Evolutionary conservation across 805 yeast genomes (phyloP), one percentile per base, ranked within the genome.

Genomic region (Myxozyma vanderwaltii): DNA sequence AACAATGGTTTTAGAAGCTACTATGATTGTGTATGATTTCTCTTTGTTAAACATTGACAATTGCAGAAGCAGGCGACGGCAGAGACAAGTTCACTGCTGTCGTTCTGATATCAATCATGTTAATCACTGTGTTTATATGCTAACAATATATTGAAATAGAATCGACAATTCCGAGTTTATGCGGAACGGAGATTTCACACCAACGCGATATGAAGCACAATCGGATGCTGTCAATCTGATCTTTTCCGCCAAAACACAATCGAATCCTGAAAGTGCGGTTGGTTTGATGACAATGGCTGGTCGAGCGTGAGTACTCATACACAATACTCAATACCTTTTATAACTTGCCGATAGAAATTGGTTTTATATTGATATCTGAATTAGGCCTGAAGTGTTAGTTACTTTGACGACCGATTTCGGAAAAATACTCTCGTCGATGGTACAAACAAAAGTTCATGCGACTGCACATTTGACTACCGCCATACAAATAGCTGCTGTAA

Each of bases 161-260:
- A 82, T 94, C 71, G 99, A 94, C 79, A 92, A 91, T 79, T 90
- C 97, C 53, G 99, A 94, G 77, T 92, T 81, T 74, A 88, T 91
- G 83, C 82, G 99, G 70, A 94, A 94, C 72, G 99, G 98, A 33
- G 99, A 94, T 74, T 94, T 86, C 70, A 81, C 88, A 38, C 84
- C 95, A 17, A 86, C 91, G 15, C 81, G 99, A 69, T 91, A 85
- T 71, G 95, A 88, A 64, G 97, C 98, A 1, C 97, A 94, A 75
- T 78, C 88, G 62, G 96, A 94, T 63, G 85, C 97, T 8, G 91
- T 91, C 29, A 94, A 90, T 67, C 79, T 85, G 67, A 84, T 94
- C 46, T 95, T 94, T 77, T 86, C 87, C 64, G 84, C 88, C 64
- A 92, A 94, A 75, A 83, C 89, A 63, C 86, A 86, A 70, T 78